These are phyloP conservation scores for Petunia axillaris DNA, from an alignment of 257 asterid species.

Conservation along the genomic window DNA sequence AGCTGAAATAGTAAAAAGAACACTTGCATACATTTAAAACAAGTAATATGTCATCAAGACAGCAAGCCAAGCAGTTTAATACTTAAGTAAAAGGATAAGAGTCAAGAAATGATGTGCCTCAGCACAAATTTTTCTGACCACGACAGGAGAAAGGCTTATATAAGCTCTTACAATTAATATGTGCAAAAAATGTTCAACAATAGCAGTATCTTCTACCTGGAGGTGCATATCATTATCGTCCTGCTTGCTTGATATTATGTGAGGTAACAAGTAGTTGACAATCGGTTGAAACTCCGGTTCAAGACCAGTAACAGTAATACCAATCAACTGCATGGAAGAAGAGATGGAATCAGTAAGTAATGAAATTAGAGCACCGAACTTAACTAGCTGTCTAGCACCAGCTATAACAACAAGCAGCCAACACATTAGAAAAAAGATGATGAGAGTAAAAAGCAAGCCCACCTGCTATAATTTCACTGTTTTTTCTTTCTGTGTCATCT, in stretches of 20 bases:
- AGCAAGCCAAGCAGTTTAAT: background rate
- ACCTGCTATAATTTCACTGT: too few species aligned
- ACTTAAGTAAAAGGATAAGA: constrained; percentile 14
- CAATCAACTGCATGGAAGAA: constrained; percentile 72
- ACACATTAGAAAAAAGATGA: background rate
- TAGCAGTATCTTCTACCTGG: constrained; percentile 62
- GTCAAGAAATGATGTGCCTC: constrained; percentile 12
- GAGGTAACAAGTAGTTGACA: constrained; percentile 74
- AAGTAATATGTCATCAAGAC: constrained; percentile 1
- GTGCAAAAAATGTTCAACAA: constrained; percentile 7
- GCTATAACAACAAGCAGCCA: constrained; percentile 8
- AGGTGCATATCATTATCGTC: constrained; percentile 81
- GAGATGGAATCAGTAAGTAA: background rate
- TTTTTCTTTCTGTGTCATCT: background rate
- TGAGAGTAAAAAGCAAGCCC: background rate
- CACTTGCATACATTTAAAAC: constrained; percentile 18
- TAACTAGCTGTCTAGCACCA: background rate
- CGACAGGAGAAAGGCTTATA: constrained; percentile 19
- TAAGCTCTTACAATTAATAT: constrained; percentile 5
- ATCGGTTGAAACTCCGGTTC: constrained; percentile 95
- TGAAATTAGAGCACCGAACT: background rate
- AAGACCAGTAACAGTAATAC: constrained; percentile 80
- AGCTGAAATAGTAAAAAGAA: constrained; percentile 19
- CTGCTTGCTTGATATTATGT: constrained; percentile 79
- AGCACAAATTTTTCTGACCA: background rate